Evolutionary conservation across 2,329 filamentous ascomycete genomes (phyloP), one percentile per base, ranked within the genome.

Genomic region (Elsinoe fawcettii): DNA sequence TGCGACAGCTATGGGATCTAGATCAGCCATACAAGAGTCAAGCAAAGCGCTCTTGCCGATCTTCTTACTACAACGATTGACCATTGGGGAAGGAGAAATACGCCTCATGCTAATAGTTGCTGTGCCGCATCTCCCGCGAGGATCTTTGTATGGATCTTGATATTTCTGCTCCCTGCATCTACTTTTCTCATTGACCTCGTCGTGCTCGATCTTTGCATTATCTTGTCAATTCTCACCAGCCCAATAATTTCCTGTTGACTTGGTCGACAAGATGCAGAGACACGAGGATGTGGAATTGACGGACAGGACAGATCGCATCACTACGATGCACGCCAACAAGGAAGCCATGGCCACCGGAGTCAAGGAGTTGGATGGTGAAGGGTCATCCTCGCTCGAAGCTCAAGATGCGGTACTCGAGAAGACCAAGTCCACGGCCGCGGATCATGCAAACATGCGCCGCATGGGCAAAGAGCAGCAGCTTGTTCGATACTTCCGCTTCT

Each of bases 391-490:
- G n/a, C 25, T 47, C 14, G 43, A 47, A 25, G 43, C 22, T n/a
- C 43, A 47, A 11, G 43, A 47, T 47, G 20, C 6, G 3, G 16
- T 30, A 11, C 43, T 47, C 20, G 22, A 30, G 23, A 30, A 25
- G 43, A 47, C 43, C 25, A 47, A 30, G 43, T 47, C 43, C 20
- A 47, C 43, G 7, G 11, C 43, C 1, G 43, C 43, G 6, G 43
- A 47, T 25, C 22, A 30, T 25, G 43, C 43, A 9, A 47, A 78
- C 58, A 74, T 78, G 71, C 67, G 67, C 43, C 73, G 75, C 18
- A 69, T 78, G 70, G 76, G 76, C 16, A 78, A 77, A 63, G 66
- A 70, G 23, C 75, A 77, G 57, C 43, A 47, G 43, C 43, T 47
- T 25, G 43, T 47, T 22, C 43, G 43, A 30, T 47, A 47, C 43